Evolutionary conservation across 805 yeast species (phyloP).

Genomic region (Metschnikowia henanensis): DNA sequence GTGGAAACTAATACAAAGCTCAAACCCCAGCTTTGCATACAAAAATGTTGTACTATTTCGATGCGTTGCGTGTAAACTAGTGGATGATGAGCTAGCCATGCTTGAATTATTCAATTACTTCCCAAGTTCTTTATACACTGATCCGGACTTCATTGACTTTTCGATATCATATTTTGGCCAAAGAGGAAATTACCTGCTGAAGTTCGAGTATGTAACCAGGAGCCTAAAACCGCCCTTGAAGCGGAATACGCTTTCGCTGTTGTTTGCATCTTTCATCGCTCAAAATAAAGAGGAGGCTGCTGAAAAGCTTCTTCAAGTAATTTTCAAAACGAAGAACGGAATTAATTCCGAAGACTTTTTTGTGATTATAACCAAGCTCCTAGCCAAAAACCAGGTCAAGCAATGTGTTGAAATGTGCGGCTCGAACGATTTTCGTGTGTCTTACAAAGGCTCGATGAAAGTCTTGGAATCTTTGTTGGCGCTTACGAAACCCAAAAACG

Average conservation of each 20-base stretch:
- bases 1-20: constrained; percentile 16
- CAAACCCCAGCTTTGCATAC: constrained; percentile 5
- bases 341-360: constrained; percentile 27
- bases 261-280: constrained; percentile 29
- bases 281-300: constrained; percentile 30
- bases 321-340: constrained; percentile 30
- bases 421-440: constrained; percentile 19
- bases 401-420: constrained; percentile 26
- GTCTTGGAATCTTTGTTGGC: constrained; percentile 19
- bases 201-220: constrained; percentile 21
- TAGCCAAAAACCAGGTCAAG: constrained; percentile 25
- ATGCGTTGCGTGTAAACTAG: not conserved
- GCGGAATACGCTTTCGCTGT: constrained; percentile 32
- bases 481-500: not conserved
- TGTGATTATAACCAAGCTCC: constrained; percentile 25
- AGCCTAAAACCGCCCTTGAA: constrained; percentile 30
- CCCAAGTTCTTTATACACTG: constrained; percentile 6
- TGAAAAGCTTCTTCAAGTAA: constrained; percentile 28
- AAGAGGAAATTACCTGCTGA: constrained; percentile 11
- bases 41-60: constrained; percentile 1
- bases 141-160: constrained; percentile 15
- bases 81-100: not conserved
- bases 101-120: constrained; percentile 5
- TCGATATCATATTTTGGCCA: constrained; percentile 22
- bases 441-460: constrained; percentile 27